These are phyloP conservation scores for Excoecaria agallocha DNA, from an alignment of 345 rosid genomes.

Conservation along the genomic window DNA sequence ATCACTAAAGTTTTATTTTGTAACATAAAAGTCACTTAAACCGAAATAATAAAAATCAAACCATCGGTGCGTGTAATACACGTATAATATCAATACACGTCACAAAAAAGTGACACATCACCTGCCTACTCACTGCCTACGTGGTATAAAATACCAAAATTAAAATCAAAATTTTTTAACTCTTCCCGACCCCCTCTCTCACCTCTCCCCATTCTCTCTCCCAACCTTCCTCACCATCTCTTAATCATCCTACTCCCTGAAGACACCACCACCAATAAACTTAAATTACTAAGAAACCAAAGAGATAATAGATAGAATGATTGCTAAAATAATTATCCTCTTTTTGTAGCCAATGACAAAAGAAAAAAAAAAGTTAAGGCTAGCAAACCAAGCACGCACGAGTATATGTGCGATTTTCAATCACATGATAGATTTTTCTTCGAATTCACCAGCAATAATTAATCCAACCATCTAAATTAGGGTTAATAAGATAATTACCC, in stretches of 20 bases:
- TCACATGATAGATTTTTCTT: neutral
- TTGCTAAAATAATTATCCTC: too few species aligned
- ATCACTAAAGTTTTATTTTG: too few species aligned
- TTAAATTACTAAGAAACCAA: neutral
- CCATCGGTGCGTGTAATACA: too few species aligned
- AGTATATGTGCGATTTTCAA: neutral
- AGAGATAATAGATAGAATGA: neutral
- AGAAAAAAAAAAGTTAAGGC: neutral
- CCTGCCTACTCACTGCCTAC: too few species aligned
- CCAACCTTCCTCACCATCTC: constrained; percentile 97
- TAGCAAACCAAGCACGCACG: neutral
- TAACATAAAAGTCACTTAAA: too few species aligned
- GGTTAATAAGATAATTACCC: constrained; percentile 36
- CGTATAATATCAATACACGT: too few species aligned
- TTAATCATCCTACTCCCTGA: constrained; percentile 90
- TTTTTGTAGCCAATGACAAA: neutral
- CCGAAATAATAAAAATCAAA: too few species aligned
- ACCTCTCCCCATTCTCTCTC: too few species aligned
- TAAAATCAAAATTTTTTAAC: too few species aligned
- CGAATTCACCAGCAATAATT: neutral
- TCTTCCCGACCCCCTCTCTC: too few species aligned
- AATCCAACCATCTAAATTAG: neutral
- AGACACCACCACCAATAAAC: constrained; percentile 9
- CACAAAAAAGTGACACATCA: too few species aligned
- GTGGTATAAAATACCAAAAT: too few species aligned